Conservation (phyloP, 1,139 yeast genomes). For the Suhomyces atakaporum region DNA sequence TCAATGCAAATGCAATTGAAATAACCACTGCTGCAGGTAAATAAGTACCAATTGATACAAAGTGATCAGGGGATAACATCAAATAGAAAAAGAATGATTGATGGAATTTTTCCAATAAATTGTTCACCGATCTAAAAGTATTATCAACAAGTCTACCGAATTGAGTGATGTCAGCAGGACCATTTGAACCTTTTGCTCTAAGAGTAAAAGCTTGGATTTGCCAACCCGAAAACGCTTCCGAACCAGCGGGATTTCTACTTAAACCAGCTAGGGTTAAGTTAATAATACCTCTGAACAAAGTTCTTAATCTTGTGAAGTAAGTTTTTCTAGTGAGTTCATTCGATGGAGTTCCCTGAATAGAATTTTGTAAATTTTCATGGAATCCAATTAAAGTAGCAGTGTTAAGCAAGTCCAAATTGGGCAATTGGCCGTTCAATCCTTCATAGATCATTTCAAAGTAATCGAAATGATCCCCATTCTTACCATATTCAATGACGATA, state of each 20-base stretch:
- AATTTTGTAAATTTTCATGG: constrained; percentile 72
- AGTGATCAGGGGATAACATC: constrained; percentile 71
- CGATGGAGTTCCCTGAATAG: constrained; percentile 61
- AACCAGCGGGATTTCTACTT: constrained; percentile 58
- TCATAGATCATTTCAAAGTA: constrained; percentile 76
- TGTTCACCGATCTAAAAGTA: constrained; percentile 84
- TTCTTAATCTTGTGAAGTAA: constrained; percentile 57
- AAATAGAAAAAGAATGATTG: constrained; percentile 95
- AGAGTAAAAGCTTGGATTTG: constrained; percentile 89
- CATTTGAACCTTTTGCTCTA: constrained; percentile 55
- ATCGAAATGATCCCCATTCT: constrained; percentile 66
- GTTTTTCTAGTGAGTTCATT: constrained; percentile 48
- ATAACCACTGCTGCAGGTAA: constrained; percentile 81
- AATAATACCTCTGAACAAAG: constrained; percentile 64
- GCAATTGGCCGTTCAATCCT: constrained; percentile 93
- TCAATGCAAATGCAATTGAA: constrained; percentile 69
- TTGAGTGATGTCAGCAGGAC: constrained; percentile 79
- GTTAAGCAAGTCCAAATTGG: constrained; percentile 87
- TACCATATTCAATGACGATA: constrained; percentile 76
- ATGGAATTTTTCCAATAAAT: constrained; percentile 91
- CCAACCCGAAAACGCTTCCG: constrained; percentile 96
- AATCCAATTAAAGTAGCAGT: constrained; percentile 70
- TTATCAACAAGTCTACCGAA: constrained; percentile 91
- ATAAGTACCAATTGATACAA: constrained; percentile 93
- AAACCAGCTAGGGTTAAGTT: constrained; percentile 74